phyloP scores from a whole-genome alignment of 1,284 basidiomycete species.

The Ustilago bromivora region DNA sequence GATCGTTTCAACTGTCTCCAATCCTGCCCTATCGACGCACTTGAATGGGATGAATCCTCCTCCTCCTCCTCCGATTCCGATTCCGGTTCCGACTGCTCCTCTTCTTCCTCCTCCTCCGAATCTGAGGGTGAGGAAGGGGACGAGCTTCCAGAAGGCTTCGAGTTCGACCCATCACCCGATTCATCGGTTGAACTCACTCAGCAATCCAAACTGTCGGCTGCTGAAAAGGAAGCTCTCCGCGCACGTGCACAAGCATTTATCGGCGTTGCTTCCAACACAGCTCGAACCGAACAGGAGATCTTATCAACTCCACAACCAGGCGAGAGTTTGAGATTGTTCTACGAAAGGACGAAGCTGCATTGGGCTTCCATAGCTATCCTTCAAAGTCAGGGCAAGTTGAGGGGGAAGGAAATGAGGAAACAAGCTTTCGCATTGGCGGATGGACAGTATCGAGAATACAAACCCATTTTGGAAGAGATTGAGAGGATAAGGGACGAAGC shows the following conservation, averaged over 20 bases:
- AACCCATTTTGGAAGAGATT: constrained; percentile 72
- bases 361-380: constrained; percentile 83
- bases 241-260: constrained; percentile 79
- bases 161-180: constrained; percentile 46
- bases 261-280: constrained; percentile 78
- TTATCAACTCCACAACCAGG: constrained; percentile 86
- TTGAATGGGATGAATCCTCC: constrained; percentile 67
- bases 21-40: constrained; percentile 65
- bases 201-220: constrained; percentile 37
- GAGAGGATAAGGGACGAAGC: constrained; percentile 86
- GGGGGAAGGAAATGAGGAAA: constrained; percentile 83
- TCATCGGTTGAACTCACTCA: constrained; percentile 39
- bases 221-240: constrained; percentile 73
- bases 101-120: constrained; percentile 45
- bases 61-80: constrained; percentile 39
- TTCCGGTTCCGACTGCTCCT: constrained; percentile 47
- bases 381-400: constrained; percentile 73
- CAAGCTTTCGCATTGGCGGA: constrained; percentile 73
- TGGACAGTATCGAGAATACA: constrained; percentile 64
- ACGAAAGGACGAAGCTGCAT: constrained; percentile 77
- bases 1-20: constrained; percentile 66
- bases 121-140: constrained; percentile 55
- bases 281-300: constrained; percentile 78
- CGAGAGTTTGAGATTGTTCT: constrained; percentile 88
- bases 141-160: constrained; percentile 57